Conservation (phyloP, 108 stramenopile genomes). For the Cyclotella atomus region DNA sequence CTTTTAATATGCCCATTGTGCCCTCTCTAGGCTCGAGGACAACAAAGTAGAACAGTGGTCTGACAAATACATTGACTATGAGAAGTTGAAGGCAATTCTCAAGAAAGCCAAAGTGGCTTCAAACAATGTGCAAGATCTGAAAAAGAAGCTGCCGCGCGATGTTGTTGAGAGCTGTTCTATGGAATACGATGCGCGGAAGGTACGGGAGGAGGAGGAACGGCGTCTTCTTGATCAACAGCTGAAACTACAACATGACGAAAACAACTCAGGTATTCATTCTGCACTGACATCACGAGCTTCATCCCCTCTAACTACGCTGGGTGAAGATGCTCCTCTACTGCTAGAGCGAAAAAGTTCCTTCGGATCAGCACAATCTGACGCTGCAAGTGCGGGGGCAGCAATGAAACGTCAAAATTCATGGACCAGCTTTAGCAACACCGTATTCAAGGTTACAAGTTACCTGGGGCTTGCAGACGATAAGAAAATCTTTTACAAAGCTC, state of each 20-base stretch:
- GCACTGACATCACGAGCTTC: not conserved
- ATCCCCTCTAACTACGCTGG: not conserved
- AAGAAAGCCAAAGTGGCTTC: too few species aligned
- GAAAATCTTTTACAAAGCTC: constrained; percentile 8
- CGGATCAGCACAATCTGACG: constrained; percentile 1
- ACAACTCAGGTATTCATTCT: too few species aligned
- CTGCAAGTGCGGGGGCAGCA: not conserved
- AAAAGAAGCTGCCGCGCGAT: too few species aligned
- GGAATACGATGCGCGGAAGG: too few species aligned
- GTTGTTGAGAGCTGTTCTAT: too few species aligned
- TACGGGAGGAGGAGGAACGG: too few species aligned
- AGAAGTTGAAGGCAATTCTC: too few species aligned
- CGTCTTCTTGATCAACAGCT: not conserved
- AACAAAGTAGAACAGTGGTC: too few species aligned
- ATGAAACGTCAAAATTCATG: constrained; percentile 3
- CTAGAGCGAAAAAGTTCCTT: not conserved
- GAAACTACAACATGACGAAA: not conserved
- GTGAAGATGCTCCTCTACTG: not conserved
- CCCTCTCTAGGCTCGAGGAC: too few species aligned
- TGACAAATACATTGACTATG: too few species aligned
- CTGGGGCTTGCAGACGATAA: constrained; percentile 35
- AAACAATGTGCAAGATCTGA: too few species aligned
- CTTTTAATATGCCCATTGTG: too few species aligned
- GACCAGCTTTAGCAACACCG: constrained; percentile 17
- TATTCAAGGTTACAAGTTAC: constrained; percentile 41